phyloP scores from a whole-genome alignment of 345 rosid species.

The Populus deltoides region DNA sequence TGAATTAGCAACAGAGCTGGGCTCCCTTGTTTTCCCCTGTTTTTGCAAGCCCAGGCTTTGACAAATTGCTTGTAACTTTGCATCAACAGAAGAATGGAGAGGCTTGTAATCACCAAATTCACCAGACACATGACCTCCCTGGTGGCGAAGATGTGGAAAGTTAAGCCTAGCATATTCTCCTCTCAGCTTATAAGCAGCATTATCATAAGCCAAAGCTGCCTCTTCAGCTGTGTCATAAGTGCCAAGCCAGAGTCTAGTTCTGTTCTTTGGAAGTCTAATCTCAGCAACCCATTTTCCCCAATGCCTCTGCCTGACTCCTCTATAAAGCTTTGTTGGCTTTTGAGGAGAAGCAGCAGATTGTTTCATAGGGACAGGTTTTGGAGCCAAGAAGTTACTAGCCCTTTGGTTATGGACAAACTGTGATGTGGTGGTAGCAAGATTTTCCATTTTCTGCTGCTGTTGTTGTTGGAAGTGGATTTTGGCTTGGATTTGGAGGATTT shows the following conservation, averaged over 20 bases:
- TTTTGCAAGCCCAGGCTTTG: conserved; percentile 54
- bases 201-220: conserved; percentile 90
- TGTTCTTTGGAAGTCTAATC: conserved; percentile 69
- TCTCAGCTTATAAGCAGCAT: conserved; percentile 78
- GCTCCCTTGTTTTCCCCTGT: conserved; percentile 51
- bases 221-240: conserved; percentile 89
- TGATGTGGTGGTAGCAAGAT: background rate
- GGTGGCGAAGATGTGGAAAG: conserved; percentile 66
- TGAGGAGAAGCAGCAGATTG: conserved; percentile 11
- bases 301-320: conserved; percentile 35
- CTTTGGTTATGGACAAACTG: conserved; percentile 23
- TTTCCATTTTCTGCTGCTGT: conserved; percentile 10
- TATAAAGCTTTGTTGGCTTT: conserved; percentile 27
- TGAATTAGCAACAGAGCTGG: conserved; percentile 25
- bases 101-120: conserved; percentile 55
- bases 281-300: conserved; percentile 40
- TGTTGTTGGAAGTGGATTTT: conserved; percentile 48
- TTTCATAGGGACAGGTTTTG: conserved; percentile 29
- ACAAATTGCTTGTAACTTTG: conserved; percentile 80
- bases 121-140: conserved; percentile 21
- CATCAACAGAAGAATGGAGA: conserved; percentile 82
- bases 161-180: conserved; percentile 89
- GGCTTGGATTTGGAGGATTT: conserved; percentile 52
- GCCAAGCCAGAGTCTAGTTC: conserved; percentile 94
- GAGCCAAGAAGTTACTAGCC: conserved; percentile 13